Evolutionary conservation across 345 rosid species (phyloP).

Genomic region (Salix udensis): DNA sequence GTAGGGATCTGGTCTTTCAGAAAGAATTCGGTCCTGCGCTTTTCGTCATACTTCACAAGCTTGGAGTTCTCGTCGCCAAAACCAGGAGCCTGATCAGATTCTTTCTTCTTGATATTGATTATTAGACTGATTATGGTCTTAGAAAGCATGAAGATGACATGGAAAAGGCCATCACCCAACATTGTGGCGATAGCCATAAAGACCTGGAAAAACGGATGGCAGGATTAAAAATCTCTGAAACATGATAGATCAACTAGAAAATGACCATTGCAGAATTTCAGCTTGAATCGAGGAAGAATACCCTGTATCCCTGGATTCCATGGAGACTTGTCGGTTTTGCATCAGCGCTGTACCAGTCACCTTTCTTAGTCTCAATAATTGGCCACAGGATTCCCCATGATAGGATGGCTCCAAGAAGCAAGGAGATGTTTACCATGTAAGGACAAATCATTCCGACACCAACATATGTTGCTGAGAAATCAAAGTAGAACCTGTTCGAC

Average conservation of each 20-base stretch:
- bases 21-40: conserved; percentile 52
- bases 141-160: conserved; percentile 50
- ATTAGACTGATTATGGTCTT: conserved; percentile 42
- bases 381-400: conserved; percentile 97
- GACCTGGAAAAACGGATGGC: conserved; percentile 26
- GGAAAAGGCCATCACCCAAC: conserved; percentile 86
- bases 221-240: neutral
- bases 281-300: conserved; percentile 3
- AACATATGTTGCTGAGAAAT: conserved; percentile 81
- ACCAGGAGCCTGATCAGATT: neutral
- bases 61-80: neutral
- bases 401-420: conserved; percentile 69
- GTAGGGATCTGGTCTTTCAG: conserved; percentile 65
- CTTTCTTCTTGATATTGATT: conserved; percentile 10
- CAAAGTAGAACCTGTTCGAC: conserved; percentile 68
- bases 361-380: conserved; percentile 53
- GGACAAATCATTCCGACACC: conserved; percentile 97
- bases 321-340: conserved; percentile 49
- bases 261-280: neutral
- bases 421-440: conserved; percentile 70
- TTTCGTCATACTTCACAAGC: conserved; percentile 34
- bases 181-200: conserved; percentile 84
- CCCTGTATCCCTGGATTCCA: conserved; percentile 82
- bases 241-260: neutral
- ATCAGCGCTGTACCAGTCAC: conserved; percentile 61